Base-by-base conservation (phyloP, 2,329 filamentous ascomycete genomes). In the Coccinonectria pachysandricola region DNA sequence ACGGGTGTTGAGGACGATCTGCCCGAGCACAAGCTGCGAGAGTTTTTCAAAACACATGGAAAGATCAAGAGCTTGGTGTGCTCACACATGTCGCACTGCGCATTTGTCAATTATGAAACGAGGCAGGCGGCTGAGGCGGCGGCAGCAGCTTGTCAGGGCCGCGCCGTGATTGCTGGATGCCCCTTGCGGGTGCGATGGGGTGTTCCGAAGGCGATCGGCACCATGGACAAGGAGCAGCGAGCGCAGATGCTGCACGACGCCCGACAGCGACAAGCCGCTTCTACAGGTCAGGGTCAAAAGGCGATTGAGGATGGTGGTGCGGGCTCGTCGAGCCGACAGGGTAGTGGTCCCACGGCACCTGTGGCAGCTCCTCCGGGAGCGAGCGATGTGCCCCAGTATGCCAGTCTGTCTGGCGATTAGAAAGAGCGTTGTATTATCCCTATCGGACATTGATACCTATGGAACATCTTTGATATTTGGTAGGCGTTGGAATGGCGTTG, bases 1-100 rank as follows among this genome's bases (percentile, higher is more conserved):
- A 95, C 88, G 0, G 92, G 91, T 7, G 76, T 98, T 3, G 91
- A 98, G 54, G 91, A 98, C 50, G 91, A 98, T 46, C 65, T 98
- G 6, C 87, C 88, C 3, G 91, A 98, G 55, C 78, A 87, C 56
- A 86, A 87, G 46, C 66, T 98, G 14, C 81, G 91, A 24, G 79
- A 85, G 3, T 91, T 92, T 55, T 98, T 98, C 62, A 75, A 84
- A 34, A 71, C 73, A 11, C 86, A 87, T 45, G 91, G 91, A 37
- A 84, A 88, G 48, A 78, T 98, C 34, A 83, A 91, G 45, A 95
- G 86, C 14, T 62, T 98, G 10, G 79, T 98, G 19, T 96, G 91
- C 56, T 95, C 87, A 6, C 91, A 98, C 59, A 86, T 93, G 62
- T 88, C 88, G 10, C 91, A 96, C 50, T 96, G 87, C 53, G 91